A percentile compares a stretch with the other conserved stretches of the same genome.
These are phyloP conservation scores for Colletotrichum endophyticum DNA, from an alignment of 2,329 filamentous ascomycete genomes.

Conservation along the genomic window DNA sequence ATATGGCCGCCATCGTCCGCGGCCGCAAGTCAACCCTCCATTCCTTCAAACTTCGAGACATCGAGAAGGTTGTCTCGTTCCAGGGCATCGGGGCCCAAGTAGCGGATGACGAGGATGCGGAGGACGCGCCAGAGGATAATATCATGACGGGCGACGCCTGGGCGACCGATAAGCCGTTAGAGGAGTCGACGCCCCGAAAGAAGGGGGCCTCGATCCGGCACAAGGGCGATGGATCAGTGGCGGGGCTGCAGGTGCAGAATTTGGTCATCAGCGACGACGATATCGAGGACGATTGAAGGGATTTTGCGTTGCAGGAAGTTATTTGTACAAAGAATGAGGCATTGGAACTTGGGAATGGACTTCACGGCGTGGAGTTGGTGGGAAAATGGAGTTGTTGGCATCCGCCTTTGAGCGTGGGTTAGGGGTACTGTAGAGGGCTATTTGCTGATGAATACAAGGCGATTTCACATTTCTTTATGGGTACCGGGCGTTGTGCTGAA, in stretches of 20 bases:
- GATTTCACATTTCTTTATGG: background rate
- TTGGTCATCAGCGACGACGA: constrained; percentile 82
- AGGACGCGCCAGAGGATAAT: constrained; percentile 45
- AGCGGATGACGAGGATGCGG: constrained; percentile 50
- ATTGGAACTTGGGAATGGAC: background rate
- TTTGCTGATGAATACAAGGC: background rate
- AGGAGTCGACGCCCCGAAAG: constrained; percentile 57
- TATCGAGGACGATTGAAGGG: constrained; percentile 66
- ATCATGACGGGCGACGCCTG: constrained; percentile 51
- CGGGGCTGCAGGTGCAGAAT: constrained; percentile 62
- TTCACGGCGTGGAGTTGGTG: background rate
- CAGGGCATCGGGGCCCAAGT: constrained; percentile 57
- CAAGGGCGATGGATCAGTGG: constrained; percentile 34
- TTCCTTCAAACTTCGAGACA: constrained; percentile 53
- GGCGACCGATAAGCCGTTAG: constrained; percentile 66
- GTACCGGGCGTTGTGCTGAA: background rate
- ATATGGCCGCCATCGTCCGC: constrained; percentile 72
- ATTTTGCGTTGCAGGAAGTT: fast-evolving
- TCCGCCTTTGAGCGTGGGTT: background rate
- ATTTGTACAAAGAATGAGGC: background rate
- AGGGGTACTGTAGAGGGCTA: background rate
- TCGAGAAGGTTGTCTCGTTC: constrained; percentile 74
- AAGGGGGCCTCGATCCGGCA: constrained; percentile 43
- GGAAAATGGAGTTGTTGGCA: background rate
- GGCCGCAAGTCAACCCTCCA: constrained; percentile 39